phyloP scores from a whole-genome alignment of 106 monocot genomes.

The Dioscorea alata region DNA sequence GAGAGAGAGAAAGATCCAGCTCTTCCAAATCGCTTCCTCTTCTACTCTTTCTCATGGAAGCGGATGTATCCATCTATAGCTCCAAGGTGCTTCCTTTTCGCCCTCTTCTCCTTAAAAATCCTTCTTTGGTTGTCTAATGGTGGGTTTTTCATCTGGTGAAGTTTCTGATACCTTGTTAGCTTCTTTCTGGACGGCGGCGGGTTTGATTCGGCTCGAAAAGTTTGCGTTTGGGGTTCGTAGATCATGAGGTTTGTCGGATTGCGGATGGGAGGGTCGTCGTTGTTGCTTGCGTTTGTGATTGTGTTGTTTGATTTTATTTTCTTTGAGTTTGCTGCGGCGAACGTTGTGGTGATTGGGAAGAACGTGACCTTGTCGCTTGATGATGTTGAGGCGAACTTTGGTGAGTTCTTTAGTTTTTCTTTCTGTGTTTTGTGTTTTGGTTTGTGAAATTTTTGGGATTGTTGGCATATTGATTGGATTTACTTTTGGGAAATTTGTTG shows the following conservation, averaged over 20 bases:
- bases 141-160: neutral
- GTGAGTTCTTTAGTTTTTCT: constrained; percentile 23
- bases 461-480: neutral
- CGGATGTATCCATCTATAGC: constrained; percentile 17
- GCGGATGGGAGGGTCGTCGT: neutral
- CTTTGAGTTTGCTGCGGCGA: constrained; percentile 26
- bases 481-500: neutral
- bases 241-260: constrained; percentile 1
- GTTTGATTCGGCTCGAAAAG: neutral
- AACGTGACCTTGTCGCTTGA: constrained; percentile 65
- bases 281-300: constrained; percentile 5
- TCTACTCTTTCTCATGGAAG: constrained; percentile 16
- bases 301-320: constrained; percentile 13
- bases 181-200: neutral
- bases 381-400: constrained; percentile 70
- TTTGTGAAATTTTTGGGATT: neutral
- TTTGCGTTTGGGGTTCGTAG: neutral
- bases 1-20: neutral
- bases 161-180: neutral
- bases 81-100: neutral
- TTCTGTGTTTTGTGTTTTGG: neutral
- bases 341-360: constrained; percentile 73
- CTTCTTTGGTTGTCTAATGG: neutral
- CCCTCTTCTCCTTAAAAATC: neutral
- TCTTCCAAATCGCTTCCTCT: neutral